phyloP scores from a whole-genome alignment of 2,329 filamentous ascomycete genomes.

The Neoascochyta sp. region DNA sequence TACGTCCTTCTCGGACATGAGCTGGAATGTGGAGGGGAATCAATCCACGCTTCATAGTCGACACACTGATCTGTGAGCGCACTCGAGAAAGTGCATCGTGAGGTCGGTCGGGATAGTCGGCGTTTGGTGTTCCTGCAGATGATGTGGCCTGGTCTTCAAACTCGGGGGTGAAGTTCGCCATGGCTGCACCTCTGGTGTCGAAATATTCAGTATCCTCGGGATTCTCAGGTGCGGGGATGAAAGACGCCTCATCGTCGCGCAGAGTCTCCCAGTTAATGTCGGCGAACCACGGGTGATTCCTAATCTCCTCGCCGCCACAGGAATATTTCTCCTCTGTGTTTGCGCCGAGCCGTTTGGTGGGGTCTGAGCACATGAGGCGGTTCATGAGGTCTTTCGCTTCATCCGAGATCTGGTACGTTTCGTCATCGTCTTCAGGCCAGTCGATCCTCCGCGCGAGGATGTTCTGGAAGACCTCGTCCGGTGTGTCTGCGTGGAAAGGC shows the following conservation, averaged over 20 bases:
- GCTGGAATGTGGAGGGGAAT: conserved; percentile 97
- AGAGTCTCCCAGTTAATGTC: conserved; percentile 86
- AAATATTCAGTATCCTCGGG: conserved; percentile 99
- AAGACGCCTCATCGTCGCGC: conserved; percentile 92
- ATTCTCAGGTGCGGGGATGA: conserved; percentile 87
- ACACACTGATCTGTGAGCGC: conserved; percentile 74
- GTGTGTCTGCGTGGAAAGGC: conserved; percentile 85
- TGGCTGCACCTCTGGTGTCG: conserved; percentile 81
- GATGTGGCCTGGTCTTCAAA: conserved; percentile 85
- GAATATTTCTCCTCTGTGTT: conserved; percentile 79
- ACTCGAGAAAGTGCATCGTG: conserved; percentile 92
- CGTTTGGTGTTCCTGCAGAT: conserved; percentile 62
- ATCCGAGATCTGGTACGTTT: conserved; percentile 68
- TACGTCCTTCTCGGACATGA: conserved; percentile 88
- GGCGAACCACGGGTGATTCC: conserved; percentile 82
- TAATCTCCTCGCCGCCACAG: conserved; percentile 87
- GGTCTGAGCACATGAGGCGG: conserved; percentile 80
- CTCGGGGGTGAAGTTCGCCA: conserved; percentile 90
- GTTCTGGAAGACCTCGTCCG: conserved; percentile 94
- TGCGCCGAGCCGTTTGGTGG: conserved; percentile 74
- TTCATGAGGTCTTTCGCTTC: conserved; percentile 96
- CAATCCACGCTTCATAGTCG: conserved; percentile 80
- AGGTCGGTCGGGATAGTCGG: conserved; percentile 82
- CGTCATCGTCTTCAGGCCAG: conserved; percentile 82
- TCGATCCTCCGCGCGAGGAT: conserved; percentile 85